Conservation (phyloP, 169 alveolate species). For the Plasmodium blacklocki region DNA sequence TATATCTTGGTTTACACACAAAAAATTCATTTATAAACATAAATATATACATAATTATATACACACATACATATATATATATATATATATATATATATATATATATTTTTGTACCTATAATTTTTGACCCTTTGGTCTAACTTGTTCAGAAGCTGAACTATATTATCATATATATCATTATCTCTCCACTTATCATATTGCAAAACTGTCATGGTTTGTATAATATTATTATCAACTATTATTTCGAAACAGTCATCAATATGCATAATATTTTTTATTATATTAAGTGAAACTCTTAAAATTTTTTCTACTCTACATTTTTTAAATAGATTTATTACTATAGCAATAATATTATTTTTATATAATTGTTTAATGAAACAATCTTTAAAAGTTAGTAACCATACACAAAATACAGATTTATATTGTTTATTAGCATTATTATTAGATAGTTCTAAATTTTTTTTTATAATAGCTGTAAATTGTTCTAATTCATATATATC, state of each 20-base stretch:
- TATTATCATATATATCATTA: conserved; percentile 87
- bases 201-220: conserved; percentile 85
- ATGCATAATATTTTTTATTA: conserved; percentile 80
- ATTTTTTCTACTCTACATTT: conserved; percentile 83
- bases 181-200: conserved; percentile 91
- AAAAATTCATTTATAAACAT: neutral
- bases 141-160: conserved; percentile 84
- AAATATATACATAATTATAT: neutral
- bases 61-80: neutral
- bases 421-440: conserved; percentile 82
- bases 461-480: conserved; percentile 67
- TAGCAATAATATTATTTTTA: conserved; percentile 76
- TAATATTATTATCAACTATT: conserved; percentile 85
- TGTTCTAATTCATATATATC: conserved; percentile 78
- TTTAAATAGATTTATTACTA: conserved; percentile 79
- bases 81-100: neutral
- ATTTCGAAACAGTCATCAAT: conserved; percentile 82
- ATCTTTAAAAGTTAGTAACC: conserved; percentile 82
- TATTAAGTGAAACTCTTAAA: conserved; percentile 79
- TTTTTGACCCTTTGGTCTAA: conserved; percentile 85
- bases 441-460: conserved; percentile 62
- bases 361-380: conserved; percentile 77
- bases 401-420: conserved; percentile 83
- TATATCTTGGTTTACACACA: neutral
- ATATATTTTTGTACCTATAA: conserved; percentile 64